A percentile compares a stretch with the other conserved stretches of the same genome.
Conservation (phyloP, 257 asterid genomes). For the Scutellaria minor region DNA sequence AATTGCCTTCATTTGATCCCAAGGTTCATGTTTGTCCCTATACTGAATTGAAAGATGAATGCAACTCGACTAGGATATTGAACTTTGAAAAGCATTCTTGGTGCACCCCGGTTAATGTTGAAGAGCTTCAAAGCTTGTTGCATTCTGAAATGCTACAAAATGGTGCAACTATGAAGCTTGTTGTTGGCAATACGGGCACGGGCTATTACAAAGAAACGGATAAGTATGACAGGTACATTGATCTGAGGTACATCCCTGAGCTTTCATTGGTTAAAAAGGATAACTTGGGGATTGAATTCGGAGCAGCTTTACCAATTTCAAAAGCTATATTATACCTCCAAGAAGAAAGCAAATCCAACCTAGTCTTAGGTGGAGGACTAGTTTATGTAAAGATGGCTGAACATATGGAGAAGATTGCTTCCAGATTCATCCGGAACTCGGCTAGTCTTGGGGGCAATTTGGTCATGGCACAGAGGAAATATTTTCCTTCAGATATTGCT, state of each 20-base stretch:
- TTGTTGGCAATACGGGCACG: conserved; percentile 31
- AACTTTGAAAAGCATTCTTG: conserved; percentile 27
- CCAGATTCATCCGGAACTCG: conserved; percentile 32
- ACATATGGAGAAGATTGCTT: conserved; percentile 34
- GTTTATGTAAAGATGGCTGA: conserved; percentile 29
- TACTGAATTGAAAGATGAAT: not conserved
- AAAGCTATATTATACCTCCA: conserved; percentile 23
- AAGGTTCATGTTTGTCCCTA: conserved; percentile 14
- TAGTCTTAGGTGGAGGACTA: conserved; percentile 16
- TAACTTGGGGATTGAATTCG: conserved; percentile 26
- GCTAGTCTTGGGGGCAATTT: conserved; percentile 37
- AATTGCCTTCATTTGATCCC: conserved; percentile 13
- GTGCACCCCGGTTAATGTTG: conserved; percentile 27
- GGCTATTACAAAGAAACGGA: conserved; percentile 32
- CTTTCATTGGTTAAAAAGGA: conserved; percentile 28
- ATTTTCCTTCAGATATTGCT: conserved; percentile 35
- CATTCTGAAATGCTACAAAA: not conserved
- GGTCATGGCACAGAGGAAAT: conserved; percentile 31
- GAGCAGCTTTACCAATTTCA: conserved; percentile 35
- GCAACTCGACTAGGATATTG: conserved; percentile 5
- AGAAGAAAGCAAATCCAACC: conserved; percentile 16
- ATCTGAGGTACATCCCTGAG: conserved; percentile 32
- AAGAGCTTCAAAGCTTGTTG: conserved; percentile 27
- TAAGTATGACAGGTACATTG: conserved; percentile 30
- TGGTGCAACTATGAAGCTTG: not conserved